Conservation (phyloP, 768 basidiomycete genomes). For the Termitomyces sp. region DNA sequence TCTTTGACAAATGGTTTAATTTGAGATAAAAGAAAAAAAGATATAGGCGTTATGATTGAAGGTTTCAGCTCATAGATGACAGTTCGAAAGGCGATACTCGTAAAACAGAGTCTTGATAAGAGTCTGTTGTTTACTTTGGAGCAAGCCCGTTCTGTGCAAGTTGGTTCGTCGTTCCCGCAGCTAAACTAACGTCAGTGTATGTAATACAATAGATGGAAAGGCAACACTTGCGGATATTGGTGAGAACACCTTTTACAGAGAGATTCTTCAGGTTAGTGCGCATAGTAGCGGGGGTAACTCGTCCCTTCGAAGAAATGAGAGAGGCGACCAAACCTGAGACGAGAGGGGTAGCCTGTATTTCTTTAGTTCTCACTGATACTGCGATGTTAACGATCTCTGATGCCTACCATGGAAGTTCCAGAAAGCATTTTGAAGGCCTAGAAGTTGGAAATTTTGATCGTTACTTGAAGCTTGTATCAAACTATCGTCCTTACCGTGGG, state of each 20-base stretch:
- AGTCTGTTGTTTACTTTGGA: background rate
- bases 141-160: background rate
- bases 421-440: background rate
- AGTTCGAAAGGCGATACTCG: background rate
- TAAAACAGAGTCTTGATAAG: background rate
- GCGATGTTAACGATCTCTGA: background rate
- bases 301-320: background rate
- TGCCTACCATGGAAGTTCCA: background rate
- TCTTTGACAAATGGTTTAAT: no score
- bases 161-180: background rate
- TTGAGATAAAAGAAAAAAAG: no score
- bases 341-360: background rate
- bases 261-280: background rate
- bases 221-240: background rate
- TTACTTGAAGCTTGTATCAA: background rate
- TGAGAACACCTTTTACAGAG: background rate
- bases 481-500: background rate
- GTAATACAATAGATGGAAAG: background rate
- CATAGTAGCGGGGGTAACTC: background rate
- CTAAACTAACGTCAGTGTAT: background rate
- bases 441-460: background rate
- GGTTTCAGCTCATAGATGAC: background rate
- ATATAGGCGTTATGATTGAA: background rate
- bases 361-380: background rate
- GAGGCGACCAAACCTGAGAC: background rate